Percentiles rank a stretch among this genome's conserved stretches.
Evolutionary conservation across 352 stramenopile genomes (phyloP).

Genomic region (Globisporangium camurandrum): DNA sequence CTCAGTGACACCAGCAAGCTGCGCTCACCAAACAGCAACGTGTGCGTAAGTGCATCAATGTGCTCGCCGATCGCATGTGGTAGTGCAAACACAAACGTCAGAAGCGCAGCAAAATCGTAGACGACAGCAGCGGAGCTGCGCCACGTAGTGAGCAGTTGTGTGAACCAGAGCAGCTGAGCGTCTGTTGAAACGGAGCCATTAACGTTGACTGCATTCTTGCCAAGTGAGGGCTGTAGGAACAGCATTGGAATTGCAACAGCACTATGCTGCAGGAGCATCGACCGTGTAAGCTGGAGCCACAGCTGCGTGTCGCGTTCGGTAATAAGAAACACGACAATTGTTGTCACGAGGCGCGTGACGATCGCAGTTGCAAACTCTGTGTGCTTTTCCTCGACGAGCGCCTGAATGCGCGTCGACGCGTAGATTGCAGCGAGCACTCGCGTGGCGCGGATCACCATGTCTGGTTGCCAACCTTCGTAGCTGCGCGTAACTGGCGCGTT

Average conservation of each 20-base stretch:
- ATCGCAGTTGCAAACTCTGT: constrained; percentile 1
- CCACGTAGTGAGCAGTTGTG: constrained; percentile 7
- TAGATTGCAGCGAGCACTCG: constrained; percentile 13
- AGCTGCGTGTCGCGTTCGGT: constrained; percentile 1
- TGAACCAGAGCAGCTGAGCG: constrained; percentile 9
- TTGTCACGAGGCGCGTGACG: constrained; percentile 1
- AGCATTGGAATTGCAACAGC: background rate
- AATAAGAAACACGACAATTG: constrained; percentile 1
- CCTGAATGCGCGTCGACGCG: constrained; percentile 5
- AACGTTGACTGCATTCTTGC: too few species aligned
- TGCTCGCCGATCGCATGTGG: constrained; percentile 4
- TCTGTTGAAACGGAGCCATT: too few species aligned
- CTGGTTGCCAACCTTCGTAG: background rate
- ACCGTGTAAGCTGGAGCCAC: constrained; percentile 10
- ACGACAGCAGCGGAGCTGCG: constrained; percentile 6
- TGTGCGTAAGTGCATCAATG: constrained; percentile 1
- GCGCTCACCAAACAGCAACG: constrained; percentile 1
- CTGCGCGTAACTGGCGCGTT: background rate
- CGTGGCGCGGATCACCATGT: constrained; percentile 11
- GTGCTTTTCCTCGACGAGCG: constrained; percentile 8
- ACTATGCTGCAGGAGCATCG: constrained; percentile 10
- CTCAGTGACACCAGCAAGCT: background rate
- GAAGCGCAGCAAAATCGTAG: constrained; percentile 12
- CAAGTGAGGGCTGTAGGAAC: constrained; percentile 9
- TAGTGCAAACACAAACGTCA: constrained; percentile 15